A percentile compares a stretch with the other conserved stretches of the same genome.
Conservation (phyloP, 257 asterid species). For the Cruciata laevipes region DNA sequence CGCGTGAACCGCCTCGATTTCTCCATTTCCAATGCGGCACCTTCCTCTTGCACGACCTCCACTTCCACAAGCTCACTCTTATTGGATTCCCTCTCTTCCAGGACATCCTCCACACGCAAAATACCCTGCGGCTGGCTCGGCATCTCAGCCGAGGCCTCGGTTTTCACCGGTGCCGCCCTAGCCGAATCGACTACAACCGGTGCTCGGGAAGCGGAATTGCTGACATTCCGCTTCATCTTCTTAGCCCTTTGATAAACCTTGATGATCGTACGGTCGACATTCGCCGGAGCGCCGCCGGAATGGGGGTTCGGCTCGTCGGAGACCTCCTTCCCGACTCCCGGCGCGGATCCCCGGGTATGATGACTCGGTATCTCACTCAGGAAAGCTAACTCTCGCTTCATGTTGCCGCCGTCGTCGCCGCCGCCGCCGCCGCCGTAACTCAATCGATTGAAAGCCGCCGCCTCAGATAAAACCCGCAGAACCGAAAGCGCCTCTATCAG, state of each 20-base stretch:
- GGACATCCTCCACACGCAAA: constrained; percentile 17
- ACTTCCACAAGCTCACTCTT: constrained; percentile 45
- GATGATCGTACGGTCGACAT: constrained; percentile 29
- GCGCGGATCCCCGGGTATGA: constrained; percentile 20
- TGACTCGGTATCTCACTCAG: constrained; percentile 18
- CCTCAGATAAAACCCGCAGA: background rate
- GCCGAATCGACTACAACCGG: constrained; percentile 10
- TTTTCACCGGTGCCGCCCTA: constrained; percentile 18
- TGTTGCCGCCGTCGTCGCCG: constrained; percentile 2
- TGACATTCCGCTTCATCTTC: constrained; percentile 38
- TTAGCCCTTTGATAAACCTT: constrained; percentile 61
- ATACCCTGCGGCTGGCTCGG: constrained; percentile 21
- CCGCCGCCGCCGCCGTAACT: background rate
- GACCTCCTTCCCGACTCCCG: constrained; percentile 9
- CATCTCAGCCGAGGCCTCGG: constrained; percentile 15
- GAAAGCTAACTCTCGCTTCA: constrained; percentile 46
- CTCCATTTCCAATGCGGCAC: constrained; percentile 13
- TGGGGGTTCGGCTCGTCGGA: constrained; percentile 21
- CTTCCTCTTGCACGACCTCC: constrained; percentile 50
- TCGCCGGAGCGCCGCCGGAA: constrained; percentile 26
- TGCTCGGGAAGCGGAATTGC: constrained; percentile 2
- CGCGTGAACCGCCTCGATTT: constrained; percentile 46
- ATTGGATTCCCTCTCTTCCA: background rate
- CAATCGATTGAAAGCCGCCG: constrained; percentile 8
- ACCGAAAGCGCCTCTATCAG: background rate